phyloP scores from a whole-genome alignment of 441 rosid species.

The Syzygium malaccense region DNA sequence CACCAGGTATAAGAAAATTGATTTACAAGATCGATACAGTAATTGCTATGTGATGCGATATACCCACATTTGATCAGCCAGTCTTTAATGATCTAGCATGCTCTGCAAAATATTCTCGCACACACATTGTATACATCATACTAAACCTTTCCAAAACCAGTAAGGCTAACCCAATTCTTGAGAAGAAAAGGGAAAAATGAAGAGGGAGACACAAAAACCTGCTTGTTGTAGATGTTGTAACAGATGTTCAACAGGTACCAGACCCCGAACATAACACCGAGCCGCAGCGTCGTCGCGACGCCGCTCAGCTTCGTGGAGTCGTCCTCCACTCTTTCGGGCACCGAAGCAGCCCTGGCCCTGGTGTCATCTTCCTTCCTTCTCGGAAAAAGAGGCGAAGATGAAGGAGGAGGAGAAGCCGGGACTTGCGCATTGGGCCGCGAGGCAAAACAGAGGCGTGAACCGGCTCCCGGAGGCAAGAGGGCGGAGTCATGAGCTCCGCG shows the following conservation, averaged over 20 bases:
- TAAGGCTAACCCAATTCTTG: not conserved
- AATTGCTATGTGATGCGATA: not conserved
- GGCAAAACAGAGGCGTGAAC: not conserved
- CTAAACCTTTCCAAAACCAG: not conserved
- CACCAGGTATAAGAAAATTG: not conserved
- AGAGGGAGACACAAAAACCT: slow-evolving; percentile 22
- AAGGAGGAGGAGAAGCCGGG: not conserved
- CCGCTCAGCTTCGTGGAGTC: slow-evolving; percentile 7
- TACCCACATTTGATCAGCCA: not conserved
- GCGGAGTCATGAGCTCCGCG: not conserved
- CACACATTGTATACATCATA: not conserved
- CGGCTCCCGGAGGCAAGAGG: not conserved
- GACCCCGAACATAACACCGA: slow-evolving; percentile 44
- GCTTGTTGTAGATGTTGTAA: slow-evolving; percentile 70
- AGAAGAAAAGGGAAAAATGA: not conserved
- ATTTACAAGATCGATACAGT: not conserved
- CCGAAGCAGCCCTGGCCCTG: slow-evolving; percentile 32
- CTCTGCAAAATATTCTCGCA: not conserved
- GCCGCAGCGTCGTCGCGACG: slow-evolving; percentile 20
- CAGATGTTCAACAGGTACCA: slow-evolving; percentile 64
- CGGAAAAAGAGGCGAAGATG: slow-evolving; percentile 11
- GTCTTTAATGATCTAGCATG: not conserved
- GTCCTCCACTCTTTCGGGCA: slow-evolving; percentile 26
- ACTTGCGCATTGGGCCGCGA: slow-evolving; percentile 1
- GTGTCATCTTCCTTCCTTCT: slow-evolving; percentile 9